Base-by-base conservation (phyloP, 2,329 filamentous ascomycete species). In the Bimuria novae-zelandiae region DNA sequence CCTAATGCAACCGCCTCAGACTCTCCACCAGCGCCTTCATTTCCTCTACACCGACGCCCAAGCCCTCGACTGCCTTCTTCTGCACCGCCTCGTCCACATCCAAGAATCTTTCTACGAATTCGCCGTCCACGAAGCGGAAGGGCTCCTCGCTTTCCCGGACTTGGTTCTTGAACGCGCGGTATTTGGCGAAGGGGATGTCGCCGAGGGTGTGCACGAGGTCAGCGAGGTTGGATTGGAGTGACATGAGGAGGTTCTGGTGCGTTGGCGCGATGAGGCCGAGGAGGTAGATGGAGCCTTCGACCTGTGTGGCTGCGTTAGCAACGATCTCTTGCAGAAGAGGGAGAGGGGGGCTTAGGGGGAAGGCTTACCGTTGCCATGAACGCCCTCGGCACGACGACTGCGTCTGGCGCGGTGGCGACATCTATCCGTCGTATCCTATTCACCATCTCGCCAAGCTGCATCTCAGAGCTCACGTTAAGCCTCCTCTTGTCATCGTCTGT, bases 211-310 rank as follows among this genome's bases (percentile, higher is more conserved):
- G 77, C 23, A 96, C 80, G 5, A 84, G 79, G 3, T 81, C 78
- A 4, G 88, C 85, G 51, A 97, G 82, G 32, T 82, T 84, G 0
- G 79, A 77, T 71, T 99, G 94, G 49, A 99, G 84, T 1, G 84
- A 85, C 75, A 97, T 88, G 22, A 99, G 82, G 11, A 96, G 79
- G 62, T 96, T 89, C 67, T 91, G 88, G 48, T 89, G 85, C 3
- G 81, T 72, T 0, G 88, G 80, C 3, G 87, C 80, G 59, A 99
- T 91, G 6, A 89, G 83, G 0, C 89, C 91, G 65, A 94, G 93
- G 59, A 99, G 84, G 73, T 96, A 97, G 43, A 99, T 87, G 0
- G 89, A 89, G 22, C 94, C 94, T 72, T 97, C 93, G 42, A 92
- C 85, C 90, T 94, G 62, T 52, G 7, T 52, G 7, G 1, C 8